Evolutionary conservation across 805 yeast genomes (phyloP), one percentile per base, ranked within the genome.

Genomic region (Vanderwaltozyma yarrowii): DNA sequence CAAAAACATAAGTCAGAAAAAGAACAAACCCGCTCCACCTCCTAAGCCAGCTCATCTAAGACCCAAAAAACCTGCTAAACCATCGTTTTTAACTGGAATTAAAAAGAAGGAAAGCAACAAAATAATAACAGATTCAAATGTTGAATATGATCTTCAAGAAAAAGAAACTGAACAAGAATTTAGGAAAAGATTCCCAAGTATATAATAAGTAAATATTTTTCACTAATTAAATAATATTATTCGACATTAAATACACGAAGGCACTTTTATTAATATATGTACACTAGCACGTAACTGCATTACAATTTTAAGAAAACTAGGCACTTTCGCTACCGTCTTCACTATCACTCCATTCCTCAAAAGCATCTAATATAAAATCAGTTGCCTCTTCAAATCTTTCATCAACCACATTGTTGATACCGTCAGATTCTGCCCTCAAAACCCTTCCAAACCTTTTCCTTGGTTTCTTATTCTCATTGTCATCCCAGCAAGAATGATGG

Each of bases 371-470:
- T 29, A 89, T 74, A 54, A 86, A 88, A 52, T 85, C 95, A 14
- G 82, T 71, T 2, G 88, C 83, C 52, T 87, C 96, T 23, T 80
- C 86, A 47, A 84, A 83, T 54, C 87, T 68, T 56, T 85, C 96
- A 43, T 77, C 78, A 37, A 86, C 71, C 12, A 85, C 74, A 43
- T 81, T 82, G 62, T 76, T 80, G 41, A 88, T 54, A 1, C 89
- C 87, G 49, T 81, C 89, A 19, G 69, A 46, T 32, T 77, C 76
- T 5, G 92, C 73, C 49, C 79, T 76, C 37, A 88, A 61, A 3
- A 92, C 95, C 42, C 96, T 72, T 17, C 98, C 98, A 53, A 78
- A 86, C 60, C 87, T 89, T 60, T 84, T 78, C 55, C 97, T 74
- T 28, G 95, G 95, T 54, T 79, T 73, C 53, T 85, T 86, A 19